Evolutionary conservation across 2,329 filamentous ascomycete genomes (phyloP).

Genomic region (Venturia aucupariae): DNA sequence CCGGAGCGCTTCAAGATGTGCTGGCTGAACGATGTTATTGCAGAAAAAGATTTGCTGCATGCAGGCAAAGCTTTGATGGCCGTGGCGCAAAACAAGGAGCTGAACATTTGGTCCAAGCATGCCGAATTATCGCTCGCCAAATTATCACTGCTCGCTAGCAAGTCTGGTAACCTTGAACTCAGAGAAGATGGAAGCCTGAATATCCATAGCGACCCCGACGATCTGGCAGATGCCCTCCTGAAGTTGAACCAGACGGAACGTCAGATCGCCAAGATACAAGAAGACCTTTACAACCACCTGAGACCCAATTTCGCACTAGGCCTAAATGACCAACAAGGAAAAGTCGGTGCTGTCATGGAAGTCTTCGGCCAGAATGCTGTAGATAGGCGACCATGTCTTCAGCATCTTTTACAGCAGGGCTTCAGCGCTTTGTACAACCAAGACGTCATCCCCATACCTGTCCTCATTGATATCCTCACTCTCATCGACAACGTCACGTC

Average conservation of each 20-base stretch:
- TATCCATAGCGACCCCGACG: background rate
- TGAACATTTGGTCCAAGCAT: constrained; percentile 84
- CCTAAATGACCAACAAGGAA: constrained; percentile 6
- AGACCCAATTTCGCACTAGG: constrained; percentile 11
- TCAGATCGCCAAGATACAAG: background rate
- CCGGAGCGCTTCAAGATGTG: constrained; percentile 59
- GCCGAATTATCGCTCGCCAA: constrained; percentile 87
- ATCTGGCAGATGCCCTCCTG: background rate
- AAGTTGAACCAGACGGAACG: background rate
- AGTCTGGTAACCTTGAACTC: background rate
- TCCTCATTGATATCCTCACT: constrained; percentile 68
- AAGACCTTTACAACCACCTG: constrained; percentile 1
- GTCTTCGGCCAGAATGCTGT: background rate
- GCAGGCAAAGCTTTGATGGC: constrained; percentile 63
- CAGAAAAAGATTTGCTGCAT: constrained; percentile 63
- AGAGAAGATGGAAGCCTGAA: background rate
- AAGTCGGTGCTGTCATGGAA: background rate
- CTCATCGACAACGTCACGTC: constrained; percentile 49
- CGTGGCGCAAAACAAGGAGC: constrained; percentile 62
- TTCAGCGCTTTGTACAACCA: background rate
- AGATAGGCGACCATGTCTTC: constrained; percentile 16
- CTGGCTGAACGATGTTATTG: constrained; percentile 89
- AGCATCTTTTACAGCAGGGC: constrained; percentile 11
- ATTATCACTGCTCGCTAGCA: constrained; percentile 57
- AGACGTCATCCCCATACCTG: constrained; percentile 23